Percentiles rank a stretch among this genome's conserved stretches.
phyloP scores from a whole-genome alignment of 371 early-diverging fungal genomes.

The Syncephalastrum sp. region DNA sequence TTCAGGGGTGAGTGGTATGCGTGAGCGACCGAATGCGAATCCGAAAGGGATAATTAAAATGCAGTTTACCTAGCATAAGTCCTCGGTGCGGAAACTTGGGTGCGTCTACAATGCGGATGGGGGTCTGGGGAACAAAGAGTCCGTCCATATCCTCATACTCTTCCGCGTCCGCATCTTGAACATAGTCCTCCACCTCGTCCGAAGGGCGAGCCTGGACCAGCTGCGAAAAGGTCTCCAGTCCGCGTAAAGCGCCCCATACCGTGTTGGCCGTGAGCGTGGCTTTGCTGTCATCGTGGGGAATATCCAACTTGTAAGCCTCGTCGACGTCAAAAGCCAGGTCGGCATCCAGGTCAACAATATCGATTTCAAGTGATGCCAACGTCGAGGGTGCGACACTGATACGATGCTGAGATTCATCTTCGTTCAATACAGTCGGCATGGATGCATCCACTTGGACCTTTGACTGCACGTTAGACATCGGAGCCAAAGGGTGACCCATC shows the following conservation, averaged over 20 bases:
- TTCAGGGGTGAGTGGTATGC: neutral
- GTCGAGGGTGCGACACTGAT: slow-evolving; percentile 3
- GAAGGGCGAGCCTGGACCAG: slow-evolving; percentile 41
- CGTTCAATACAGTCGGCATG: neutral
- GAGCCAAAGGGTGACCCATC: neutral
- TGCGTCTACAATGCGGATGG: slow-evolving; percentile 66
- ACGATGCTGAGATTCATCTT: slow-evolving; percentile 5
- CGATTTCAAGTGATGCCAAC: slow-evolving; percentile 27
- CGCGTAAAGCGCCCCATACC: slow-evolving; percentile 77
- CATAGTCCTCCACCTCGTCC: slow-evolving; percentile 14
- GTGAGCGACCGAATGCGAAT: no score
- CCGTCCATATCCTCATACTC: slow-evolving; percentile 15
- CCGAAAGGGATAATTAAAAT: neutral
- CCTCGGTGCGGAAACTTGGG: slow-evolving; percentile 76
- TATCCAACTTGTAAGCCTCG: slow-evolving; percentile 66
- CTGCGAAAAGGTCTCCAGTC: slow-evolving; percentile 75
- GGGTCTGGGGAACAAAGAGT: slow-evolving; percentile 50
- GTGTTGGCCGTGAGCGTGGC: slow-evolving; percentile 62
- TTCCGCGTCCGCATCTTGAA: slow-evolving; percentile 21
- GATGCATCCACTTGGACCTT: slow-evolving; percentile 27
- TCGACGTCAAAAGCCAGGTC: slow-evolving; percentile 47
- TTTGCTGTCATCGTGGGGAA: slow-evolving; percentile 34
- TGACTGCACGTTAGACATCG: neutral
- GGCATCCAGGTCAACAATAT: slow-evolving; percentile 30
- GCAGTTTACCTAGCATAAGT: slow-evolving; percentile 49